Conservation (phyloP, 768 basidiomycete genomes). For the Galerina marginata region DNA sequence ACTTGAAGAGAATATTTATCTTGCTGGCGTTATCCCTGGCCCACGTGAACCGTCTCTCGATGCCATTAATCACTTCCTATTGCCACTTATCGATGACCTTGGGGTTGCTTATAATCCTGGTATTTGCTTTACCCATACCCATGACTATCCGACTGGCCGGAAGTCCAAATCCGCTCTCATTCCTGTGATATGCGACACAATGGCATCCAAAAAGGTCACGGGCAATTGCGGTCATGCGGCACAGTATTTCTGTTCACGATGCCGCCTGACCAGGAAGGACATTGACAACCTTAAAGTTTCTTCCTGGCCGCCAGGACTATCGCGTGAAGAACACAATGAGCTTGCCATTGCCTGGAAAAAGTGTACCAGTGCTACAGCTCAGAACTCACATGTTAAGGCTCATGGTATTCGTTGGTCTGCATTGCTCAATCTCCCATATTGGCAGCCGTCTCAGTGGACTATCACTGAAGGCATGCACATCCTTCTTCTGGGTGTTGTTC, state of each 20-base stretch:
- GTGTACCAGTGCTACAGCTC: background rate
- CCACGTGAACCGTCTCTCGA: background rate
- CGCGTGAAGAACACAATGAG: background rate
- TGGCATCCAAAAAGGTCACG: background rate
- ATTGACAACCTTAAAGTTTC: background rate
- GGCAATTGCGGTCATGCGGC: background rate
- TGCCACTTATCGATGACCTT: background rate
- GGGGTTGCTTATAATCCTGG: background rate
- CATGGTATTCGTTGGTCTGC: background rate
- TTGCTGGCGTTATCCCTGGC: background rate
- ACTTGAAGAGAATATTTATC: no score
- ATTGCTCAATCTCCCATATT: background rate
- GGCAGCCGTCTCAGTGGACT: background rate
- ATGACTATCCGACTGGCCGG: background rate
- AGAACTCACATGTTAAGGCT: background rate
- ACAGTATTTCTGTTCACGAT: background rate
- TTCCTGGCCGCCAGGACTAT: background rate
- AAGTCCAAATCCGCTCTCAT: background rate
- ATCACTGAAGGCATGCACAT: background rate
- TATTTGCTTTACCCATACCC: background rate
- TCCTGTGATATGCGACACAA: background rate
- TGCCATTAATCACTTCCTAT: background rate
- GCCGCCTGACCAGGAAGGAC: background rate
- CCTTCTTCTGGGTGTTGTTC: background rate
- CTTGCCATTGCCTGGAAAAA: background rate